A percentile compares a stretch with the other conserved stretches of the same genome.
These are phyloP conservation scores for Davidsoniella eucalypti DNA, from an alignment of 2,329 filamentous ascomycete genomes.

Conservation along the genomic window DNA sequence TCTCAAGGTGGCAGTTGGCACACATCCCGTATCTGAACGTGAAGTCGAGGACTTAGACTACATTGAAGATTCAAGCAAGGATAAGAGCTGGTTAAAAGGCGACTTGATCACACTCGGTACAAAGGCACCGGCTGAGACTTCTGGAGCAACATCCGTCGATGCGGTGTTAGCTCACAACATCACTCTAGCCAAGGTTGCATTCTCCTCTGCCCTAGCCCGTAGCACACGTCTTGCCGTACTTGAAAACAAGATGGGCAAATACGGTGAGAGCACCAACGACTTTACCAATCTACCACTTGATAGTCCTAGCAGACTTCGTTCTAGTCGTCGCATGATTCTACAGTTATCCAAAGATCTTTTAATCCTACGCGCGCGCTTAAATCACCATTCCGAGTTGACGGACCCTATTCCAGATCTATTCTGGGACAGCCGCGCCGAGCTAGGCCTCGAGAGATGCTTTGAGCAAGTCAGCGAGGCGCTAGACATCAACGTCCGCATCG, in stretches of 20 bases:
- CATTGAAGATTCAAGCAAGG: slow-evolving; percentile 53
- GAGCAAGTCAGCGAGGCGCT: slow-evolving; percentile 80
- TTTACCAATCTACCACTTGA: slow-evolving; percentile 62
- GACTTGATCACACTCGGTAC: slow-evolving; percentile 85
- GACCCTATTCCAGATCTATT: slow-evolving; percentile 92
- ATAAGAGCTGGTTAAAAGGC: slow-evolving; percentile 64
- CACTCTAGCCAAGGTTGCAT: slow-evolving; percentile 85
- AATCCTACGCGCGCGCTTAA: slow-evolving; percentile 76
- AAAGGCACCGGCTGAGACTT: slow-evolving; percentile 29
- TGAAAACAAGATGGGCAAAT: slow-evolving; percentile 64
- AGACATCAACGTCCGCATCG: slow-evolving; percentile 82
- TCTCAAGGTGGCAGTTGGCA: slow-evolving; percentile 56
- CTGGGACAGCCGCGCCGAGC: slow-evolving; percentile 81
- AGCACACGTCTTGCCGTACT: slow-evolving; percentile 89
- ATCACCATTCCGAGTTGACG: slow-evolving; percentile 91
- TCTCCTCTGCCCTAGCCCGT: slow-evolving; percentile 82
- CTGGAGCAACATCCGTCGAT: slow-evolving; percentile 17
- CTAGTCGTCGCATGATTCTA: slow-evolving; percentile 59
- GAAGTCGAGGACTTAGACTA: slow-evolving; percentile 89
- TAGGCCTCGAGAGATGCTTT: slow-evolving; percentile 87
- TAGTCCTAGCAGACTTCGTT: slow-evolving; percentile 31
- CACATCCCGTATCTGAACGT: slow-evolving; percentile 49
- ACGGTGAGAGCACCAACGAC: slow-evolving; percentile 70
- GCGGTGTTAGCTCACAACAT: slow-evolving; percentile 32
- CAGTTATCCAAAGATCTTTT: slow-evolving; percentile 88